phyloP scores from a whole-genome alignment of 495 filamentous ascomycete species.

The Evernia prunastri region DNA sequence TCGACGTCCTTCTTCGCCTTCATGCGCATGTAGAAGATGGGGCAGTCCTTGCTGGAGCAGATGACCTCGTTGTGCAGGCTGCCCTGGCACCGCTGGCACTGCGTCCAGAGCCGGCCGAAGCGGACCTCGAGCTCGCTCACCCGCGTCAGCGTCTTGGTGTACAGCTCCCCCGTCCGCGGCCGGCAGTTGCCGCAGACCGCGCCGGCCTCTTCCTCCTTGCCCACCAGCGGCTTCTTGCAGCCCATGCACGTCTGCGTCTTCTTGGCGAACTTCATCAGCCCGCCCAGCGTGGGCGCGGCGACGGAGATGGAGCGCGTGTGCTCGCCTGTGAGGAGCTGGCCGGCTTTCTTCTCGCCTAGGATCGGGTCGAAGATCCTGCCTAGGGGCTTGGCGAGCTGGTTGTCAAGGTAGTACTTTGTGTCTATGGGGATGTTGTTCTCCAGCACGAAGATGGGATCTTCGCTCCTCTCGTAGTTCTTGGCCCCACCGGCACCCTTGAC shows the following conservation, averaged over 20 bases:
- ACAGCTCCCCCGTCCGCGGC: constrained; percentile 82
- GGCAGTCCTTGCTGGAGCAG: constrained; percentile 90
- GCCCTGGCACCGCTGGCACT: constrained; percentile 96
- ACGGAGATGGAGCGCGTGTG: constrained; percentile 91
- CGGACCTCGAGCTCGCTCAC: constrained; percentile 87
- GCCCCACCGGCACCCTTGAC: constrained; percentile 81
- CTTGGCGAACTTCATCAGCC: constrained; percentile 97
- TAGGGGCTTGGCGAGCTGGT: constrained; percentile 92
- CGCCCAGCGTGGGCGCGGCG: constrained; percentile 80
- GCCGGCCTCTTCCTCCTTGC: constrained; percentile 70
- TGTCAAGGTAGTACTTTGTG: constrained; percentile 98
- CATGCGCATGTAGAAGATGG: constrained; percentile 99
- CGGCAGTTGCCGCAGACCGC: constrained; percentile 84
- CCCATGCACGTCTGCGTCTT: constrained; percentile 97
- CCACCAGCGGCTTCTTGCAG: constrained; percentile 88
- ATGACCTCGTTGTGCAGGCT: constrained; percentile 98
- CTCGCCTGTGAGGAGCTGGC: constrained; percentile 74
- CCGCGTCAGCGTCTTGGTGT: constrained; percentile 81
- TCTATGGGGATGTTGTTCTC: constrained; percentile 98
- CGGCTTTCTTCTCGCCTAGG: constrained; percentile 82
- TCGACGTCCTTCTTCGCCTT: constrained; percentile 99
- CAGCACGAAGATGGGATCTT: constrained; percentile 93
- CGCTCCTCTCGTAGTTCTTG: constrained; percentile 90
- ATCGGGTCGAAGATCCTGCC: constrained; percentile 97
- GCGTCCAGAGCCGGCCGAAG: constrained; percentile 92